Base-by-base conservation (phyloP, 176 grass and related monocot species). In the Thalia dealbata region DNA sequence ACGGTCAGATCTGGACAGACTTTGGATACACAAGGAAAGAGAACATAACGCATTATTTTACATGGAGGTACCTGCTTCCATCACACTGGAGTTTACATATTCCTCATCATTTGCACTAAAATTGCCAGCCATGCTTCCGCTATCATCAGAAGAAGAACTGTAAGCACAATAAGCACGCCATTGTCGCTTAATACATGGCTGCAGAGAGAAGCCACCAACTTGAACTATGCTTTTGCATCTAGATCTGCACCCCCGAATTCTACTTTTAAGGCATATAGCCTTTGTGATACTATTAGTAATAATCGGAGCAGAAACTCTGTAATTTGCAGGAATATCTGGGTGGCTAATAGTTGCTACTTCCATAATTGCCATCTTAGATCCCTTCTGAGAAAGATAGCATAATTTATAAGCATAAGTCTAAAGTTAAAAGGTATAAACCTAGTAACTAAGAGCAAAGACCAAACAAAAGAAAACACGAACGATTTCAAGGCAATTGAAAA, bases 41-140 rank as follows among this genome's bases (percentile, higher is more conserved):
- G 3, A 52, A 16, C 14, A 51, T 32, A 18, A 28, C 10, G 16
- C 12, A n/a, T 15, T 44, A 19, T n/a, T 19, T 18, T 26, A 59
- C 12, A 45, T 67, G 52, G 1, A 64, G 14, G 60, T 76, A 96
- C 92, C 92, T 63, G 89, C 92, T 89, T 96, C 92, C 41, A 88
- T 78, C 44, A 96, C 89, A 61, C 71, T 92, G 26, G 89, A 92
- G 58, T 92, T 81, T 30, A 96, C 82, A 88, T 92, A 96, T 71
- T 96, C 88, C 65, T 82, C 89, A 80, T 96, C 87, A 70, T 82
- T 92, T 56, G 89, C 86, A 26, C 70, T 92, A 24, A 96, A 96
- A 64, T 96, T 87, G 64, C 86, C 84, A 67, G 92, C 92, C 80
- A 80, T 83, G 41, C 59, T 55, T 71, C 92, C 89, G 80, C 88